Evolutionary conservation across 2,329 filamentous ascomycete species (phyloP), one percentile per base, ranked within the genome.

Genomic region (Ampelomyces quisqualis): DNA sequence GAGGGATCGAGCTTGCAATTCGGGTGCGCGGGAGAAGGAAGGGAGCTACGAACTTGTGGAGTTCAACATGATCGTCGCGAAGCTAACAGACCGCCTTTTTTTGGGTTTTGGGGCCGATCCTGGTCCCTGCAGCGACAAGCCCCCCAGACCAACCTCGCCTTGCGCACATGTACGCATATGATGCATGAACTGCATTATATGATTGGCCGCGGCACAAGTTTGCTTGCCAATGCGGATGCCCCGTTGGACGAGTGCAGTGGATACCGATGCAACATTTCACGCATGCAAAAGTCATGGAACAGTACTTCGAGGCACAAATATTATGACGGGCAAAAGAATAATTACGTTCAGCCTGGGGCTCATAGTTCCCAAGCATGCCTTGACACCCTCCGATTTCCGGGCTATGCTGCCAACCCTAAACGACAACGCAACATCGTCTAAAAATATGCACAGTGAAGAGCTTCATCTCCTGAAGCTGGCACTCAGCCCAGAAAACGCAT

Each of bases 401-500:
- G 18, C 17, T 13, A 33, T 20, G 19, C 18, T 17, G 14, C 22
- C 24, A 17, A 13, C 14, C 21, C 18, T 17, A n/a, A 23, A 38
- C 20, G 21, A 7, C 27, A 8, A 21, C 13, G 11, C 18, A 10
- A 9, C 9, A 13, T 4, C n/a, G n/a, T n/a, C n/a, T n/a, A n/a
- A n/a, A 17, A 28, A 20, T 34, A 17, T 29, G 24, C 38, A 34
- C 17, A 23, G 9, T 7, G 14, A n/a, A 5, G n/a, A 33, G 14
- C 11, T 32, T 55, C 34, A 68, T 31, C 63, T 51, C 42, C 64
- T 49, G 40, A 64, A 74, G 43, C 70, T 67, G 31, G 85, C 81
- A 57, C 85, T 88, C 49, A 90, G 71, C 35, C 84, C 86, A 2
- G 86, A 81, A 74, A 90, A 90, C 10, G 86, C 86, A 67, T 90